These are phyloP conservation scores for Aureobasidium lini DNA, from an alignment of 2,329 filamentous ascomycete genomes.

Conservation along the genomic window DNA sequence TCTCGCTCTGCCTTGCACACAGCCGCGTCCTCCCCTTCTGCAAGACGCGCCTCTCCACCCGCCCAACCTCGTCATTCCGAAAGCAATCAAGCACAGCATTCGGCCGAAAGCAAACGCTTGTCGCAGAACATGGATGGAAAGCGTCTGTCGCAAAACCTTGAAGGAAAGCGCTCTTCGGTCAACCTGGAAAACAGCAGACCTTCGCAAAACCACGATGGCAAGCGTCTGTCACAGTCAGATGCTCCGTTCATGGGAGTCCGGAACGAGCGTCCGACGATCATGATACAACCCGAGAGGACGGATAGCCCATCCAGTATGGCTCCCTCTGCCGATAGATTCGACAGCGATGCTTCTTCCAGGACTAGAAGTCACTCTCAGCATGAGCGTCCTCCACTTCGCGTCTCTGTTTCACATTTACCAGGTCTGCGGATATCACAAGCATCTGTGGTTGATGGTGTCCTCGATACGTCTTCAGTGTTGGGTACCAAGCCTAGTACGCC, in stretches of 20 bases:
- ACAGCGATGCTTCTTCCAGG: not conserved
- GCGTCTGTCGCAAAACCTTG: not conserved
- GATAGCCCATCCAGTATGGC: not conserved
- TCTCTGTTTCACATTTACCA: slow-evolving; percentile 42
- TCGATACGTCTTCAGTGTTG: not conserved
- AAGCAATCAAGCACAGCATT: not conserved
- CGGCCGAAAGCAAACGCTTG: not conserved
- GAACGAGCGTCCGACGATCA: not conserved
- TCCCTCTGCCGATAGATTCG: not conserved
- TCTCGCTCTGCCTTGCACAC: slow-evolving; percentile 6
- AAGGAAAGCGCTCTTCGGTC: not conserved
- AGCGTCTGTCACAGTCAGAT: slow-evolving; percentile 11
- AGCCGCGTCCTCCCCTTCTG: slow-evolving; percentile 10
- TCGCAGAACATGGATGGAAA: not conserved
- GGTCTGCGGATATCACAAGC: slow-evolving; percentile 39
- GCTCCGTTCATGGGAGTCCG: slow-evolving; percentile 11
- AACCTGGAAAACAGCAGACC: not conserved
- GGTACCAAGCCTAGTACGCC: slow-evolving; percentile 2
- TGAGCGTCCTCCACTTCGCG: slow-evolving; percentile 29
- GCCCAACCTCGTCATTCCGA: not conserved
- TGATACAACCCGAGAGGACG: not conserved
- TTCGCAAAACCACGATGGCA: not conserved
- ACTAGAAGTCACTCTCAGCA: not conserved
- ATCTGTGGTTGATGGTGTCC: slow-evolving; percentile 28
- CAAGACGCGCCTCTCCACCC: not conserved